Evolutionary conservation across 768 basidiomycete genomes (phyloP).

Genomic region (Collybia sp.): DNA sequence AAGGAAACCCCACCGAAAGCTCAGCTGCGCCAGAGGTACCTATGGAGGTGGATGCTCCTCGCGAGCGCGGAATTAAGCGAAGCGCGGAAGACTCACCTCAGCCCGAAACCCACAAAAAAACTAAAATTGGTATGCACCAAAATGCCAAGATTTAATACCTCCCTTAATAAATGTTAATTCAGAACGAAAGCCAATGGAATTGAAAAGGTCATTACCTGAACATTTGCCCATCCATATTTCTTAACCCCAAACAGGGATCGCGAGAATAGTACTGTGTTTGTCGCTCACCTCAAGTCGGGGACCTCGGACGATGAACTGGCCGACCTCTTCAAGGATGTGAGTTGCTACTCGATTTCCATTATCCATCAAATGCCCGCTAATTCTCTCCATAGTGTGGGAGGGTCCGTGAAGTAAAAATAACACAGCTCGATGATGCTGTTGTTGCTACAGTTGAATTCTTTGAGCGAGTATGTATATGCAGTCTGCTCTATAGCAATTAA

Average conservation of each 20-base stretch:
- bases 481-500: background rate
- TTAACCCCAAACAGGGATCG: slow-evolving; percentile 62
- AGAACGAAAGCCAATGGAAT: slow-evolving; percentile 41
- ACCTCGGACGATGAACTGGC: slow-evolving; percentile 64
- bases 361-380: background rate
- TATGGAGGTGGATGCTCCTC: slow-evolving; percentile 38
- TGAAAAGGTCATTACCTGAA: slow-evolving; percentile 50
- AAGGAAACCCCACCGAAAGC: slow-evolving; percentile 23
- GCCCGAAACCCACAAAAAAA: slow-evolving; percentile 50
- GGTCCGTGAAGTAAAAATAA: slow-evolving; percentile 82
- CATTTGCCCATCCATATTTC: background rate
- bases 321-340: slow-evolving; percentile 81
- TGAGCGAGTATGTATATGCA: slow-evolving; percentile 40
- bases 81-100: slow-evolving; percentile 50
- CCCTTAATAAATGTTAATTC: slow-evolving; percentile 1
- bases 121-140: slow-evolving; percentile 42
- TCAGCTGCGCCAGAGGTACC: slow-evolving; percentile 16
- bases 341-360: slow-evolving; percentile 7
- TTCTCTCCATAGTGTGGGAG: slow-evolving; percentile 66
- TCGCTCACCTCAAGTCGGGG: slow-evolving; percentile 59
- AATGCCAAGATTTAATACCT: background rate
- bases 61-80: slow-evolving; percentile 50
- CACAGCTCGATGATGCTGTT: slow-evolving; percentile 45
- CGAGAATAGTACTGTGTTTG: slow-evolving; percentile 90
- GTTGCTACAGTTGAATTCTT: slow-evolving; percentile 91